These are phyloP conservation scores for Aspergillus brunneoviolaceus DNA, from an alignment of 2,329 filamentous ascomycete genomes.

Conservation along the genomic window DNA sequence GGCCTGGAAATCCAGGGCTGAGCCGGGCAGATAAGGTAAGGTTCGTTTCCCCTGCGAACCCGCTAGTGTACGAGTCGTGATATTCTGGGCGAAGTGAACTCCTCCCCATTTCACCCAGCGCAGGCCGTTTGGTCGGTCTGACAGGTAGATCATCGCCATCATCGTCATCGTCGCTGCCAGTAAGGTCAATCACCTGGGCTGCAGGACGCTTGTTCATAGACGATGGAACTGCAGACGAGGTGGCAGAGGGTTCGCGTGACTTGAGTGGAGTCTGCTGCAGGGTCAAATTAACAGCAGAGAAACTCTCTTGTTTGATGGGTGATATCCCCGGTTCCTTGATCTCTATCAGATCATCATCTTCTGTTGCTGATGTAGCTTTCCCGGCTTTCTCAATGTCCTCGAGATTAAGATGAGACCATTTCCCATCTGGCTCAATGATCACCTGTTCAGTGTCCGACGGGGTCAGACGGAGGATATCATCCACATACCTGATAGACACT, in stretches of 20 bases:
- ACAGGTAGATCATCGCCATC: conserved; percentile 50
- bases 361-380: conserved; percentile 38
- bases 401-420: conserved; percentile 62
- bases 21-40: conserved; percentile 20
- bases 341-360: conserved; percentile 54
- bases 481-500: conserved; percentile 65
- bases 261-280: conserved; percentile 36
- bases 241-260: conserved; percentile 40
- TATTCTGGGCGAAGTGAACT: conserved; percentile 22
- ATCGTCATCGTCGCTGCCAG: conserved; percentile 43
- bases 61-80: conserved; percentile 22
- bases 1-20: conserved; percentile 15
- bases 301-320: conserved; percentile 40
- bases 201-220: conserved; percentile 49
- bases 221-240: conserved; percentile 35
- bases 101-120: conserved; percentile 24
- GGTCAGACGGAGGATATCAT: conserved; percentile 78
- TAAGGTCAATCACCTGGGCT: conserved; percentile 55
- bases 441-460: conserved; percentile 74
- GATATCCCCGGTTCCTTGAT: conserved; percentile 41
- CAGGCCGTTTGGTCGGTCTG: conserved; percentile 36
- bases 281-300: conserved; percentile 21
- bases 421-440: conserved; percentile 81
- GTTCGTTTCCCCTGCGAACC: conserved; percentile 21
- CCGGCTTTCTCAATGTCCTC: conserved; percentile 40